Base-by-base conservation (phyloP, 192 early-diverging fungal species). In the Coemansia sp. region DNA sequence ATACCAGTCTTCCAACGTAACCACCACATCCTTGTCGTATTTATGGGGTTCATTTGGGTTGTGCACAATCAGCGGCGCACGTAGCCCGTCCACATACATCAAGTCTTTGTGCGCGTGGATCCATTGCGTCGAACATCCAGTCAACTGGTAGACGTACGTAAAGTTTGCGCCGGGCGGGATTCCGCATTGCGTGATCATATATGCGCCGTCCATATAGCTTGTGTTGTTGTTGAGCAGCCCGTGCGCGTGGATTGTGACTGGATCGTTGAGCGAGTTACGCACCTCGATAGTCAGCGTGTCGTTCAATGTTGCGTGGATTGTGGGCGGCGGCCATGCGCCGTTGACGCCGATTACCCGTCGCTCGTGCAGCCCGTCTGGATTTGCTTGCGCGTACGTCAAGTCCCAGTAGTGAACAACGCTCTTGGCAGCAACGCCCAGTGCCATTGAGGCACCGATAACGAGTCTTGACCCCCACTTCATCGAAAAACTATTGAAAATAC, bases 1-100 rank as follows among this genome's bases (percentile, higher is more conserved):
- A 72, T 90, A 91, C 88, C 87, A 92, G 72, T 90, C 92, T 60
- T 85, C 70, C 38, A 94, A 66, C 21, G 85, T 82, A 25, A 92
- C 29, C 10, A 84, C 70, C 51, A 86, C 63, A 14, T 94, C 92
- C 55, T 86, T 86, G 47, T 93, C 92, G 61, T 90, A 90, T 39
- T 70, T 27, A 69, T 88, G 76, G 39, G 85, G 83, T 62, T 84
- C 65, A 21, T 72, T 25, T 29, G 79, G 83, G 63, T 86, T 79
- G 57, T 91, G 77, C 25, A 94, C 71, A 41, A 92, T 86, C 11
- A 94, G 56, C 5, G 93, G 85, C 3, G 84, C 82, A 32, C 88
- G 84, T 52, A 93, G 76, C 39, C 92, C 93, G 59, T 94, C 92
- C 41, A 91, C 87, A 73, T 94, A 94, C 73, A 93, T 89, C 9